Evolutionary conservation across 2,329 filamentous ascomycete species (phyloP).

Genomic region (Chaetomium olivaceum): DNA sequence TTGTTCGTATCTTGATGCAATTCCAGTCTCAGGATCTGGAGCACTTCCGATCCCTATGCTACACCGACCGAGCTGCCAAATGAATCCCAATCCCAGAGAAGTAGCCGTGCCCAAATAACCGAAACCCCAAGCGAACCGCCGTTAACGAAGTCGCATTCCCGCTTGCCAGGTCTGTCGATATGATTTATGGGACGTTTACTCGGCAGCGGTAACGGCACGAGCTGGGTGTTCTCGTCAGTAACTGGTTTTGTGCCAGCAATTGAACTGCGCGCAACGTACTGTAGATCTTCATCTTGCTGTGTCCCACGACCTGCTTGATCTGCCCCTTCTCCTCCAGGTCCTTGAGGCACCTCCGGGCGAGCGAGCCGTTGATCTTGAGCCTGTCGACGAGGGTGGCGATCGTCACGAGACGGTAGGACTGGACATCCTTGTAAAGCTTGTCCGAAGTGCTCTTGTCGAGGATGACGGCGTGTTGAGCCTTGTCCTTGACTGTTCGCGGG

Average conservation of each 20-base stretch:
- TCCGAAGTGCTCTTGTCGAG: slow-evolving; percentile 97
- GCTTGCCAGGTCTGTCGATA: slow-evolving; percentile 33
- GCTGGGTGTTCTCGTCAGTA: slow-evolving; percentile 45
- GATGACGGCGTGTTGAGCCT: slow-evolving; percentile 98
- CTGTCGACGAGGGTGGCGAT: slow-evolving; percentile 98
- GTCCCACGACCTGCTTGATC: slow-evolving; percentile 96
- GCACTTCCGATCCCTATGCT: slow-evolving; percentile 42
- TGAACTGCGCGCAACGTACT: slow-evolving; percentile 54
- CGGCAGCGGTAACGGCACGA: slow-evolving; percentile 59
- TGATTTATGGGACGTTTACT: slow-evolving; percentile 39
- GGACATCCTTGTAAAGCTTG: slow-evolving; percentile 99
- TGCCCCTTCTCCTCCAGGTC: slow-evolving; percentile 97
- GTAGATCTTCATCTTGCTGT: slow-evolving; percentile 99
- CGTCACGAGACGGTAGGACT: slow-evolving; percentile 99
- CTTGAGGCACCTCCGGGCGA: slow-evolving; percentile 83
- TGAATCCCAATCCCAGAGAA: slow-evolving; percentile 35
- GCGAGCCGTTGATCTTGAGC: slow-evolving; percentile 99
- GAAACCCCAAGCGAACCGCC: slow-evolving; percentile 35
- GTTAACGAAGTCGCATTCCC: slow-evolving; percentile 33
- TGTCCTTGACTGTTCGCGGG: slow-evolving; percentile 81
- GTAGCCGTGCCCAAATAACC: slow-evolving; percentile 38
- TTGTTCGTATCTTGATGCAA: slow-evolving; percentile 36
- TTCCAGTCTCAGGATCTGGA: slow-evolving; percentile 40
- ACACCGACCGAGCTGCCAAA: slow-evolving; percentile 38
- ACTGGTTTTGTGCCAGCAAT: slow-evolving; percentile 22